phyloP scores from a whole-genome alignment of 2,329 filamentous ascomycete genomes.

The Aspergillus ustus region DNA sequence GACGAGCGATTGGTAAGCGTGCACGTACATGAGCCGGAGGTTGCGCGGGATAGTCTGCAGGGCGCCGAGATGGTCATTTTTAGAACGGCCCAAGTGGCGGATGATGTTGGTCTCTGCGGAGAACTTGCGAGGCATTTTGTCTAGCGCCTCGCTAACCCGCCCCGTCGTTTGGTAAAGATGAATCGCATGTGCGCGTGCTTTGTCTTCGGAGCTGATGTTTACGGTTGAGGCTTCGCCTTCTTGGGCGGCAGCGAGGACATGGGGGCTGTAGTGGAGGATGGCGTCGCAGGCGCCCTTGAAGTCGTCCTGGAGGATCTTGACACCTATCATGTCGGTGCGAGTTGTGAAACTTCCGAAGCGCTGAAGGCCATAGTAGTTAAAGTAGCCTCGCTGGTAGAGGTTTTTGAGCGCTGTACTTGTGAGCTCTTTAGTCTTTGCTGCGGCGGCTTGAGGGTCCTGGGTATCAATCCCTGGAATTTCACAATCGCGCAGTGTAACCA shows the following conservation, averaged over 20 bases:
- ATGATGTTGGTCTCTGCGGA: conserved; percentile 79
- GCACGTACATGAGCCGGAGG: conserved; percentile 90
- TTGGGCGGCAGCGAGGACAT: conserved; percentile 62
- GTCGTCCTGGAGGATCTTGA: conserved; percentile 80
- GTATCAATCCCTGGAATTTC: conserved; percentile 57
- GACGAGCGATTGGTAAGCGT: conserved; percentile 92
- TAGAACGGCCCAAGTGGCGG: conserved; percentile 66
- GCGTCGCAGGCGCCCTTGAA: conserved; percentile 79
- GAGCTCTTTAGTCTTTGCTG: conserved; percentile 48
- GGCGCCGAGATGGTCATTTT: conserved; percentile 78
- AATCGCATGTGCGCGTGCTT: conserved; percentile 77
- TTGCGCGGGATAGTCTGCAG: conserved; percentile 79
- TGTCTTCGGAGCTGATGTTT: conserved; percentile 73
- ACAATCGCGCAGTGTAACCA: conserved; percentile 88
- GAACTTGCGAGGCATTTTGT: conserved; percentile 77
- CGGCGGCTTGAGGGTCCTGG: conserved; percentile 51
- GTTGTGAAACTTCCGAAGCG: conserved; percentile 88
- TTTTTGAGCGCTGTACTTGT: conserved; percentile 66
- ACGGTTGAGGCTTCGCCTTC: conserved; percentile 48
- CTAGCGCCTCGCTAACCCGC: conserved; percentile 64
- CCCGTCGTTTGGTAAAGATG: conserved; percentile 70
- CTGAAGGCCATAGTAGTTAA: conserved; percentile 99
- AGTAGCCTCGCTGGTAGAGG: conserved; percentile 77
- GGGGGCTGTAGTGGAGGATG: conserved; percentile 73
- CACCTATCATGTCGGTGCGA: conserved; percentile 83